phyloP scores from a whole-genome alignment of 2,329 filamentous ascomycete genomes.

The Endothia cerciana region DNA sequence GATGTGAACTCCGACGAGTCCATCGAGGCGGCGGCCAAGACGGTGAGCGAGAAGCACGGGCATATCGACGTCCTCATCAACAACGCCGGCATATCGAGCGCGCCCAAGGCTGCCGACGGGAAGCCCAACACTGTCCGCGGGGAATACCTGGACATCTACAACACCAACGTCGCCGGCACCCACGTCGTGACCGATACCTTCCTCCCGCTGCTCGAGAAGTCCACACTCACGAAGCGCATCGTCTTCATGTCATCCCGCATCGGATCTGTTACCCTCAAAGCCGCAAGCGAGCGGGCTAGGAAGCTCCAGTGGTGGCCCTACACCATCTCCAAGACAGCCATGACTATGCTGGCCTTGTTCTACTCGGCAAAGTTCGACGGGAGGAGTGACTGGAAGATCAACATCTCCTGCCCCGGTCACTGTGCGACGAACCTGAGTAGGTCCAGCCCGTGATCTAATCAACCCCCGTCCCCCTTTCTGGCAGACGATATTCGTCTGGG shows the following conservation, averaged over 20 bases:
- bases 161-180: constrained; percentile 39
- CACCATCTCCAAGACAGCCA: constrained; percentile 35
- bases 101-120: constrained; percentile 21
- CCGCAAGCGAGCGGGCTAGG: background rate
- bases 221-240: constrained; percentile 32
- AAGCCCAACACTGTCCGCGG: constrained; percentile 27
- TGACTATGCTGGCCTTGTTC: constrained; percentile 34
- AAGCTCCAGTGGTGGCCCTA: constrained; percentile 30
- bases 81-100: constrained; percentile 36
- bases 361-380: constrained; percentile 32
- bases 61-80: constrained; percentile 41
- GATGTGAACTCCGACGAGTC: constrained; percentile 48
- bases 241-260: constrained; percentile 35
- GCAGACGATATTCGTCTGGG: background rate
- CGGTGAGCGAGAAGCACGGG: constrained; percentile 37
- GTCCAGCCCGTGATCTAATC: background rate
- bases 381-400: constrained; percentile 35
- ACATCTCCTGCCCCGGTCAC: constrained; percentile 34
- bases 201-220: constrained; percentile 39
- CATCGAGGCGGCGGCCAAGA: constrained; percentile 41
- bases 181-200: constrained; percentile 38
- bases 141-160: constrained; percentile 34
- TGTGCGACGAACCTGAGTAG: constrained; percentile 35
- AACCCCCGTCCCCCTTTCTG: background rate
- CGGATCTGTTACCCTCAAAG: constrained; percentile 28